Evolutionary conservation across 2,329 filamentous ascomycete species (phyloP).

Genomic region (Colletotrichum gigasporum): DNA sequence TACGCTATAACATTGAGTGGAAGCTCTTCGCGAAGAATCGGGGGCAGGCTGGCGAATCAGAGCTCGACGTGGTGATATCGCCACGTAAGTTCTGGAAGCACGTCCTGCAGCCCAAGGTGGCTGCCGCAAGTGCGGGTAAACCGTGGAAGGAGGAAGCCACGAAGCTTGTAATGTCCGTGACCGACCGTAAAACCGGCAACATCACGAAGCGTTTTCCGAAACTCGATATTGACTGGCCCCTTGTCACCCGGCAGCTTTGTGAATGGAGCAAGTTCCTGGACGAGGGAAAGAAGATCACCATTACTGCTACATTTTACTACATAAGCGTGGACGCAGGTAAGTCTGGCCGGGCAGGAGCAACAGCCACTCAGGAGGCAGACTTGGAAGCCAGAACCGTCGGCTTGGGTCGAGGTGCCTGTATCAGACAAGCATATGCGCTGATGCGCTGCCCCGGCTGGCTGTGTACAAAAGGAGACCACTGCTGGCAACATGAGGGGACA

Average conservation of each 20-base stretch:
- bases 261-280: slow-evolving; percentile 24
- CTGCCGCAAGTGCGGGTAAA: neutral
- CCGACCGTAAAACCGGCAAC: slow-evolving; percentile 3
- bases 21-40: neutral
- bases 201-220: neutral
- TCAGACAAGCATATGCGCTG: slow-evolving; percentile 20
- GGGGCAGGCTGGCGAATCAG: neutral
- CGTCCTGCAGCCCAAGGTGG: neutral
- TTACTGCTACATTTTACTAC: slow-evolving; percentile 19
- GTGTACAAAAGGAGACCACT: slow-evolving; percentile 28
- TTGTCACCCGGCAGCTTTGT: slow-evolving; percentile 3
- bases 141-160: neutral
- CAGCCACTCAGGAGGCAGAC: slow-evolving; percentile 18
- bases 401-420: slow-evolving; percentile 19
- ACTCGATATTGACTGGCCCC: slow-evolving; percentile 20
- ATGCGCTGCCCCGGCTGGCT: slow-evolving; percentile 15
- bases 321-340: slow-evolving; percentile 12
- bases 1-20: neutral
- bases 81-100: slow-evolving; percentile 3
- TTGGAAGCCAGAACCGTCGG: slow-evolving; percentile 7
- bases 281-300: slow-evolving; percentile 22
- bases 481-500: slow-evolving; percentile 13
- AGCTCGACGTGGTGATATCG: neutral
- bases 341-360: slow-evolving; percentile 2
- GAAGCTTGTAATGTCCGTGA: slow-evolving; percentile 4